phyloP scores from a whole-genome alignment of 1,284 basidiomycete genomes.

The Cystobasidiaceae sp. region DNA sequence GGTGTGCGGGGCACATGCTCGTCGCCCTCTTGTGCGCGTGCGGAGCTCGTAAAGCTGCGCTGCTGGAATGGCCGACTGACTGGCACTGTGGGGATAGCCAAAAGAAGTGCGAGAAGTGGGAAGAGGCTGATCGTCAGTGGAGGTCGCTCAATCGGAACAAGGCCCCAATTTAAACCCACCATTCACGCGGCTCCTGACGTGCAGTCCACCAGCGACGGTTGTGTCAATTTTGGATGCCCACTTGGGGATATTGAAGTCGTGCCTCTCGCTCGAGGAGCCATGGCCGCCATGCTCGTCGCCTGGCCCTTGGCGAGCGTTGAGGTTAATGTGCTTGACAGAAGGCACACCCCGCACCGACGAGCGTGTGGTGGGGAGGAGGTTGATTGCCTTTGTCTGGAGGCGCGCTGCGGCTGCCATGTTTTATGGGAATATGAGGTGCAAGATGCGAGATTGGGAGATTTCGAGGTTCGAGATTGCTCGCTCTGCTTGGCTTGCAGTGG shows the following conservation, averaged over 20 bases:
- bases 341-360: constrained; percentile 69
- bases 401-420: constrained; percentile 18
- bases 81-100: constrained; percentile 41
- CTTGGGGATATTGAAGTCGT: constrained; percentile 31
- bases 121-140: too few species aligned
- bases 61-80: constrained; percentile 57
- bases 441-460: too few species aligned
- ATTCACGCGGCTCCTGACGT: constrained; percentile 60
- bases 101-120: too few species aligned
- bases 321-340: constrained; percentile 61
- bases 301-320: constrained; percentile 54
- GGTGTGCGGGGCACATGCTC: constrained; percentile 36
- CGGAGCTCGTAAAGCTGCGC: constrained; percentile 57
- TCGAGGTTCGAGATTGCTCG: not conserved
- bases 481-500: not conserved
- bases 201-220: constrained; percentile 53
- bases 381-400: constrained; percentile 55
- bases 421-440: too few species aligned
- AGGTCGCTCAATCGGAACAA: too few species aligned
- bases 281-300: constrained; percentile 57
- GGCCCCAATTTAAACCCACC: too few species aligned
- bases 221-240: constrained; percentile 32
- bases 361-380: constrained; percentile 73
- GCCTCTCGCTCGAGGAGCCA: constrained; percentile 1
- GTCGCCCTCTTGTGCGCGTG: constrained; percentile 46